Conservation (phyloP, 805 yeast genomes). For the Spathaspora gorwiae region DNA sequence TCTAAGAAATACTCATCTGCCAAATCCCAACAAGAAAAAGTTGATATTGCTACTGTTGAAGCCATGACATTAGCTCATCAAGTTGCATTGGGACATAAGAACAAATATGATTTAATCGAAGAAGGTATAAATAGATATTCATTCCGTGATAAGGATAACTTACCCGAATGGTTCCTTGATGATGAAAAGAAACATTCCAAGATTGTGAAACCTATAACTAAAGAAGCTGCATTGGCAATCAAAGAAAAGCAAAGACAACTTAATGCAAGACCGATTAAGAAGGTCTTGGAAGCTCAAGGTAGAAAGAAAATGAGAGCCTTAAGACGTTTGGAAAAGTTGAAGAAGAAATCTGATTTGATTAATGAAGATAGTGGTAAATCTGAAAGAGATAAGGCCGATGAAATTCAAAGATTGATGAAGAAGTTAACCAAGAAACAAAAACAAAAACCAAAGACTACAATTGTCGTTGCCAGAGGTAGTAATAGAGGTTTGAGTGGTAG, state of each 20-base stretch:
- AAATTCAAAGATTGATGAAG: constrained; percentile 80
- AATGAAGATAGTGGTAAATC: constrained; percentile 83
- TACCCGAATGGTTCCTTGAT: constrained; percentile 96
- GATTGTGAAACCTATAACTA: constrained; percentile 86
- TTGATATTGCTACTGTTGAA: constrained; percentile 86
- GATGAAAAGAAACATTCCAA: constrained; percentile 87
- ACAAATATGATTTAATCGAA: constrained; percentile 79
- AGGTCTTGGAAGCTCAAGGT: constrained; percentile 96
- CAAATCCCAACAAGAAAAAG: constrained; percentile 53
- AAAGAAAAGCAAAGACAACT: constrained; percentile 48
- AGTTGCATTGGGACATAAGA: constrained; percentile 82
- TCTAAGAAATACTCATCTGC: constrained; percentile 33
- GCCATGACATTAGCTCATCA: constrained; percentile 98
- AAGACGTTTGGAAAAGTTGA: constrained; percentile 78
- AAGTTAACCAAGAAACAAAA: constrained; percentile 71
- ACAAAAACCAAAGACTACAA: constrained; percentile 74
- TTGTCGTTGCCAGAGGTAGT: constrained; percentile 81
- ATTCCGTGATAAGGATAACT: constrained; percentile 82
- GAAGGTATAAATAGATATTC: constrained; percentile 92
- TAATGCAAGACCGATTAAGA: constrained; percentile 97
- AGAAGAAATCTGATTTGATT: constrained; percentile 88
- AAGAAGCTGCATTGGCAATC: constrained; percentile 58
- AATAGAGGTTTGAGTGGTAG: constrained; percentile 89
- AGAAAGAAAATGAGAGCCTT: constrained; percentile 93
- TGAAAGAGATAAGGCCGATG: constrained; percentile 93